Conservation (phyloP, 768 basidiomycete genomes). For the Pleurotus cornucopiae region DNA sequence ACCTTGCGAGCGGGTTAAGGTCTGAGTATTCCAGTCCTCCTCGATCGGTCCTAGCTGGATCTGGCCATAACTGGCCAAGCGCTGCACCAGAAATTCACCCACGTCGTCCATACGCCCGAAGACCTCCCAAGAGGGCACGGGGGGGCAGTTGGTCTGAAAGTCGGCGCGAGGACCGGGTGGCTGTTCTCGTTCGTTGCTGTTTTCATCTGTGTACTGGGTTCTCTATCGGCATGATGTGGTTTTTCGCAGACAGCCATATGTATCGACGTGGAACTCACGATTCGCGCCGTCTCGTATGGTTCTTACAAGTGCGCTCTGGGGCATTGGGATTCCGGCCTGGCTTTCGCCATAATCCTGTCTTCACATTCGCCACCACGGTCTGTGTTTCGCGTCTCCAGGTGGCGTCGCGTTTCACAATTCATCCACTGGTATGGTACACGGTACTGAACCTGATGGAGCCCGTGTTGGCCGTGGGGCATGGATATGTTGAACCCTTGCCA, state of each 20-base stretch:
- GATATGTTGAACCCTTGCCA: too few species aligned
- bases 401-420: neutral
- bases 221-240: conserved; percentile 3
- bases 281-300: neutral
- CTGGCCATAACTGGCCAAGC: conserved; percentile 53
- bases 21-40: conserved; percentile 71
- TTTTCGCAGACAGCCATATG: neutral
- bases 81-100: conserved; percentile 64
- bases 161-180: conserved; percentile 53
- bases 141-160: conserved; percentile 40
- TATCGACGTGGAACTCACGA: neutral
- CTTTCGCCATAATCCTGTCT: neutral
- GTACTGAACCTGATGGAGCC: too few species aligned
- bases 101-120: neutral
- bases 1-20: conserved; percentile 75
- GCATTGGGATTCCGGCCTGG: neutral
- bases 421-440: neutral
- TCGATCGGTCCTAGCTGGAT: conserved; percentile 59
- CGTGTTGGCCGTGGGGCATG: too few species aligned
- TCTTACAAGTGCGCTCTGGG: neutral
- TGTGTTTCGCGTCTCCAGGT: neutral
- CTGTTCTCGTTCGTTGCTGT: neutral
- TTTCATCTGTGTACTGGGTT: conserved; percentile 7
- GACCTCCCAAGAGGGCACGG: conserved; percentile 12
- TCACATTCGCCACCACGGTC: neutral